Evolutionary conservation across 106 monocot genomes (phyloP).

Genomic region (Allium fistulosum): DNA sequence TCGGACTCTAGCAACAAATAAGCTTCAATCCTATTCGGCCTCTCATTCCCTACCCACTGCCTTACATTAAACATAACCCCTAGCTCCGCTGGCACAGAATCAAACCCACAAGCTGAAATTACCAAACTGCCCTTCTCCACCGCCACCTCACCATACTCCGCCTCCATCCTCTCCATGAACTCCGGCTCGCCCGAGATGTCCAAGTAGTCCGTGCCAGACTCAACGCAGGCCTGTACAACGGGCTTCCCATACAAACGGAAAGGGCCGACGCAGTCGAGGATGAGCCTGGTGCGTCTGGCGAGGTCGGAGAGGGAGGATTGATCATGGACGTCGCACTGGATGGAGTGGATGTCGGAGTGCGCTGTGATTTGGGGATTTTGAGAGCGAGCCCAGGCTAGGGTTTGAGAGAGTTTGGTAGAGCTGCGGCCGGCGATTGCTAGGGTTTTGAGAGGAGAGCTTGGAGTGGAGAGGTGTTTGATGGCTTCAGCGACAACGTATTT

Average conservation of each 20-base stretch:
- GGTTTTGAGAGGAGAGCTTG: constrained; percentile 37
- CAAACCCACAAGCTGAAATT: constrained; percentile 91
- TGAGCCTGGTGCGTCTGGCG: constrained; percentile 39
- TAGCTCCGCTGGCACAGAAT: constrained; percentile 89
- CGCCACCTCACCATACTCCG: constrained; percentile 43
- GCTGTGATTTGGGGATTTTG: constrained; percentile 7
- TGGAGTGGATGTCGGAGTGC: constrained; percentile 22
- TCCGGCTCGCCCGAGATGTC: constrained; percentile 94
- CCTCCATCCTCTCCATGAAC: constrained; percentile 96
- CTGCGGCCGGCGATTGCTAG: constrained; percentile 83
- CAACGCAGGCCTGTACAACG: constrained; percentile 79
- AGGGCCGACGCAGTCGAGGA: constrained; percentile 88
- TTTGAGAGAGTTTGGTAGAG: constrained; percentile 41
- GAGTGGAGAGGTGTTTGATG: constrained; percentile 51
- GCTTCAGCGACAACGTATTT: constrained; percentile 78
- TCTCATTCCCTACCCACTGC: constrained; percentile 44
- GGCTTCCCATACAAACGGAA: constrained; percentile 72
- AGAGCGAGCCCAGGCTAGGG: constrained; percentile 63
- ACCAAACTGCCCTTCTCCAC: constrained; percentile 49
- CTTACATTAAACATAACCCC: constrained; percentile 66
- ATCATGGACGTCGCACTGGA: constrained; percentile 48
- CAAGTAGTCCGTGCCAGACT: constrained; percentile 66
- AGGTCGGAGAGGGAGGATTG: constrained; percentile 49
- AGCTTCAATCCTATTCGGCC: constrained; percentile 46
- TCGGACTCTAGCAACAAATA: constrained; percentile 80